A percentile compares a stretch with the other conserved stretches of the same genome.
These are phyloP conservation scores for Chiua virens DNA, from an alignment of 768 basidiomycete genomes.

Conservation along the genomic window DNA sequence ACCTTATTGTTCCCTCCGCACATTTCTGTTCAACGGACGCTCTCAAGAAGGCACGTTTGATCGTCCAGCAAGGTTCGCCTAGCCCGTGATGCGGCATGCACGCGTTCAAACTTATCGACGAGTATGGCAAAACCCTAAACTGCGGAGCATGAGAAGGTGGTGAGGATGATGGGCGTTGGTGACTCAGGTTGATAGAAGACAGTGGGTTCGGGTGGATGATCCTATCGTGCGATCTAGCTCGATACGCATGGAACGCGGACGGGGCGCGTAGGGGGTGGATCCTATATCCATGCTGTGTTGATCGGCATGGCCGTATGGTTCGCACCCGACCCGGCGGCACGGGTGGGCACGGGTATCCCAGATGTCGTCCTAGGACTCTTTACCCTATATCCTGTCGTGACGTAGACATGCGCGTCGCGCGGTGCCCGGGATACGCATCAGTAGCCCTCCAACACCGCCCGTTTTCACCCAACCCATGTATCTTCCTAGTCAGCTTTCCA, in stretches of 20 bases:
- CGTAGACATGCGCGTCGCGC: too few species aligned
- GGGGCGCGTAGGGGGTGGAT: background rate
- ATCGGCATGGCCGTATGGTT: conserved; percentile 4
- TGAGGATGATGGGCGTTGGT: background rate
- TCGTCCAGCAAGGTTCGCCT: background rate
- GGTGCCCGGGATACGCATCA: too few species aligned
- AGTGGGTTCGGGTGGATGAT: background rate
- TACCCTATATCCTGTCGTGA: too few species aligned
- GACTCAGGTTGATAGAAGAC: background rate
- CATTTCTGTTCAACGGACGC: background rate
- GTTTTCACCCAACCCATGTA: too few species aligned
- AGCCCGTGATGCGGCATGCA: background rate
- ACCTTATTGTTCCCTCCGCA: conserved; percentile 4
- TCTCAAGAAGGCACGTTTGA: conserved; percentile 5
- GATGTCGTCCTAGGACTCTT: too few species aligned
- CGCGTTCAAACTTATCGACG: background rate
- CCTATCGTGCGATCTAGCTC: background rate
- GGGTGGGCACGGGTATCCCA: too few species aligned
- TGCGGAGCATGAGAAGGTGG: background rate
- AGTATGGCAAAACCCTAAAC: background rate
- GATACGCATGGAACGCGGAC: background rate
- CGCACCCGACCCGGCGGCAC: too few species aligned
- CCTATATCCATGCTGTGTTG: background rate
- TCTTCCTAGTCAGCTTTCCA: too few species aligned
- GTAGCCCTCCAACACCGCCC: too few species aligned